phyloP scores from a whole-genome alignment of 305 asterid genomes.

The Fraxinus latifolia region DNA sequence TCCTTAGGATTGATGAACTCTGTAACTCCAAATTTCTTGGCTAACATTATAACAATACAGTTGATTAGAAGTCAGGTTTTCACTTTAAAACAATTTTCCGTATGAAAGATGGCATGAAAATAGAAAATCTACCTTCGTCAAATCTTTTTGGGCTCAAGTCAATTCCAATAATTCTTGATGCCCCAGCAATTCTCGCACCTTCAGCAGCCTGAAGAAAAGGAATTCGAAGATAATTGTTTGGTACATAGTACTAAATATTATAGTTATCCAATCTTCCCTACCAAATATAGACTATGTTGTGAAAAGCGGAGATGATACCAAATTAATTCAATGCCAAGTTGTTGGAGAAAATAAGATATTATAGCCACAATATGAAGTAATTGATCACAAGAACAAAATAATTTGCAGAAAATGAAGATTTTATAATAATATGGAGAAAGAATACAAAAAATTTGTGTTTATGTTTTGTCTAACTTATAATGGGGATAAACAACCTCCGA shows the following conservation, averaged over 20 bases:
- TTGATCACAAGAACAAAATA: no score
- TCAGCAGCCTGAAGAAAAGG: slow-evolving; percentile 43
- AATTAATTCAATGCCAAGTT: no score
- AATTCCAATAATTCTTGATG: slow-evolving; percentile 72
- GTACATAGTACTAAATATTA: not conserved
- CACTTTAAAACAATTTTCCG: not conserved
- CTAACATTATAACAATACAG: slow-evolving; percentile 29
- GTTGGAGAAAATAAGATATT: no score
- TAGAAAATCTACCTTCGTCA: slow-evolving; percentile 36
- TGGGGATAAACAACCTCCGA: no score
- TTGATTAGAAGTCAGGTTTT: not conserved
- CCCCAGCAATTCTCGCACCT: slow-evolving; percentile 63
- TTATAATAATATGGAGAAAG: no score
- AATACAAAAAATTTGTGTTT: no score
- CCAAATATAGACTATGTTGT: not conserved
- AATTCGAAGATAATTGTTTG: not conserved
- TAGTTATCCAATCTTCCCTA: not conserved
- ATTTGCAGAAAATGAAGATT: no score
- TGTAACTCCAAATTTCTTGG: slow-evolving; percentile 70
- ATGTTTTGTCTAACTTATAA: no score
- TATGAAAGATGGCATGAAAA: not conserved
- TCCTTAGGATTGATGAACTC: slow-evolving; percentile 81
- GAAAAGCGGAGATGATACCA: no score
- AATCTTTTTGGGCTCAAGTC: slow-evolving; percentile 59
- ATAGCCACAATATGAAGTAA: no score